Base-by-base conservation (phyloP, 2,329 filamentous ascomycete species). In the Pseudogymnoascus sp. region DNA sequence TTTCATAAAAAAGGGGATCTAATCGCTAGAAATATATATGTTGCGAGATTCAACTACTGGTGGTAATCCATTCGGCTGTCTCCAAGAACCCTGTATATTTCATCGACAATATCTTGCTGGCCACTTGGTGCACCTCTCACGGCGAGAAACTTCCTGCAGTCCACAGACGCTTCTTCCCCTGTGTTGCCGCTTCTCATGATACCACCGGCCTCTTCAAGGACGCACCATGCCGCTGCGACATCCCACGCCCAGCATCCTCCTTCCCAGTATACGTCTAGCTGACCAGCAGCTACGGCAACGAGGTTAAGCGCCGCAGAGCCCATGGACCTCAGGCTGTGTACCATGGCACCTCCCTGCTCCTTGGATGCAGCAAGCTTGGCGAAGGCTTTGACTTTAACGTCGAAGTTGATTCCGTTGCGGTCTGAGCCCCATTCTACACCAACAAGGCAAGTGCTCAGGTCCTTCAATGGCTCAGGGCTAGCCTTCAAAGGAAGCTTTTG, bases 241-340 rank as follows among this genome's bases (percentile, higher is more conserved):
- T 93, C 90, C 90, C 90, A 93, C 1, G 90, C 89, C 84, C 89
- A 93, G 75, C 89, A 92, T 0, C 90, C 90, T 39, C 88, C 89
- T 77, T 93, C 90, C 90, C 90, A 93, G 74, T 91, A 93, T 21
- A 85, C 71, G 73, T 93, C 90, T 25, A 91, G 69, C 73, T 86
- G 82, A 0, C 90, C 90, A 8, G 85, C 83, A 2, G 90, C 90
- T 3, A 91, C 87, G 41, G 81, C 83, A 64, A 88, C 90, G 16
- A 93, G 75, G 74, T 93, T 93, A 70, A 93, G 77, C 43, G 90
- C 90, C 6, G 90, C 90, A 61, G 83, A 87, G 2, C 90, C 90
- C 66, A 91, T 76, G 37, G 81, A 85, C n/a, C 90, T 80, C 65
- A 93, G 74, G 8, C 83, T 85, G 73, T 93, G 90, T 54, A 90